phyloP scores from a whole-genome alignment of 108 stramenopile species.

The Conticribra guillardii region DNA sequence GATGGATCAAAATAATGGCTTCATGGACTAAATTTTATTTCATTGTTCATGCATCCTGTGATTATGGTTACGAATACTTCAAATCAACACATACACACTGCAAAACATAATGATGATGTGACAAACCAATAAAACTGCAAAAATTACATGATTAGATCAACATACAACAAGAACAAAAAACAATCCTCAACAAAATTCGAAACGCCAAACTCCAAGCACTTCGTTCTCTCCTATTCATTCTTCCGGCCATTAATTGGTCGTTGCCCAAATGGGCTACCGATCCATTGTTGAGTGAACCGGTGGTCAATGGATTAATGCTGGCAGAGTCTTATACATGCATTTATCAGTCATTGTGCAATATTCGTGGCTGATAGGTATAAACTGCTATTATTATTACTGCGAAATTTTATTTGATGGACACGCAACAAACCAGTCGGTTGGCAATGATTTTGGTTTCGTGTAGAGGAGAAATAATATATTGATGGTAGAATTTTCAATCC shows the following conservation, averaged over 20 bases:
- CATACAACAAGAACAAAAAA: slow-evolving; percentile 16
- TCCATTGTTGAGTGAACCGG: slow-evolving; percentile 56
- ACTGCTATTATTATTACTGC: not conserved
- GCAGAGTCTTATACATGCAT: slow-evolving; percentile 71
- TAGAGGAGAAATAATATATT: too few relatives aligned
- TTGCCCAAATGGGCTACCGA: slow-evolving; percentile 81
- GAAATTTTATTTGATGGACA: too few relatives aligned
- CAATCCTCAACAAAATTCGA: slow-evolving; percentile 23
- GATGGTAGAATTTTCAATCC: too few relatives aligned
- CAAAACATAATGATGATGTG: too few relatives aligned
- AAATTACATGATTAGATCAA: slow-evolving; percentile 2
- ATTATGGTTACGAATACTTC: too few relatives aligned
- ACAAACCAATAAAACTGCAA: not conserved
- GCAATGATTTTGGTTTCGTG: too few relatives aligned
- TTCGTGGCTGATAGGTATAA: slow-evolving; percentile 14
- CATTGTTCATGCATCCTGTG: too few relatives aligned
- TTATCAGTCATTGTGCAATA: slow-evolving; percentile 59
- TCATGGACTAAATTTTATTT: too few relatives aligned
- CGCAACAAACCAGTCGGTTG: too few relatives aligned
- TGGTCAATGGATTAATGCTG: slow-evolving; percentile 70
- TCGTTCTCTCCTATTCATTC: slow-evolving; percentile 63
- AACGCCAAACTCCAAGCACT: slow-evolving; percentile 60
- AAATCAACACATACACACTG: too few relatives aligned
- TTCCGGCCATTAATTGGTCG: slow-evolving; percentile 79
- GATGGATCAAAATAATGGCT: too few relatives aligned